A percentile compares a stretch with the other conserved stretches of the same genome.
These are phyloP conservation scores for Naganishia sp. DNA, from an alignment of 1,284 basidiomycete genomes.

Conservation along the genomic window DNA sequence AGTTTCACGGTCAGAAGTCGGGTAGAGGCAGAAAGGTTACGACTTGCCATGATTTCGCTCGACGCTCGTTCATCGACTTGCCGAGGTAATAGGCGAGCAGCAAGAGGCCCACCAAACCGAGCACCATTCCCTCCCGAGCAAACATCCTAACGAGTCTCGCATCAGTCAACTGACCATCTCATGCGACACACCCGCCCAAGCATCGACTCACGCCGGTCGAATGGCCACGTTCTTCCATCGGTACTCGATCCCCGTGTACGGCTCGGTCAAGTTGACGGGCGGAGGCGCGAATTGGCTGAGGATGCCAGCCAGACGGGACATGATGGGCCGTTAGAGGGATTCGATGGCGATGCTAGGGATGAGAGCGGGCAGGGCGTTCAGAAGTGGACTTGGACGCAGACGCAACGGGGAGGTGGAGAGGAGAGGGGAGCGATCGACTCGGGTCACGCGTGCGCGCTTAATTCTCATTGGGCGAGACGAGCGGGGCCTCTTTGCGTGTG, in stretches of 20 bases:
- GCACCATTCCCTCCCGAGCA: constrained; percentile 64
- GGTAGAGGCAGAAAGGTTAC: constrained; percentile 41
- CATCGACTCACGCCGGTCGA: constrained; percentile 63
- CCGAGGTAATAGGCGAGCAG: constrained; percentile 47
- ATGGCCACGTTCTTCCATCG: constrained; percentile 74
- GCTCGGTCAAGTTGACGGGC: constrained; percentile 5
- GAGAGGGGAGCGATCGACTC: background rate
- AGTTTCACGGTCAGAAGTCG: background rate
- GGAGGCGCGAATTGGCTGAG: constrained; percentile 17
- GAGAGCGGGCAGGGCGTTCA: too few relatives aligned
- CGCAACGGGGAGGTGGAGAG: too few relatives aligned
- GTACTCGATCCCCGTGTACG: constrained; percentile 67
- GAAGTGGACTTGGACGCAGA: too few relatives aligned
- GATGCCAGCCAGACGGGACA: constrained; percentile 18
- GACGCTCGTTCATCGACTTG: constrained; percentile 40
- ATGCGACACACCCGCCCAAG: background rate
- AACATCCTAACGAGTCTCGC: constrained; percentile 56
- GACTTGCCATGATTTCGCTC: constrained; percentile 51
- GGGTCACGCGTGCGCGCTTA: too few relatives aligned
- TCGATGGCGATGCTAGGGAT: too few relatives aligned
- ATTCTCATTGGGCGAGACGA: too few relatives aligned
- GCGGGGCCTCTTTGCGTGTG: too few relatives aligned
- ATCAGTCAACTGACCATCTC: background rate
- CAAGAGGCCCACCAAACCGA: constrained; percentile 58
- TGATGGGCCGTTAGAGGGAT: background rate